These are phyloP conservation scores for Tricholoma matsutake DNA, from an alignment of 768 basidiomycete species.

Conservation along the genomic window DNA sequence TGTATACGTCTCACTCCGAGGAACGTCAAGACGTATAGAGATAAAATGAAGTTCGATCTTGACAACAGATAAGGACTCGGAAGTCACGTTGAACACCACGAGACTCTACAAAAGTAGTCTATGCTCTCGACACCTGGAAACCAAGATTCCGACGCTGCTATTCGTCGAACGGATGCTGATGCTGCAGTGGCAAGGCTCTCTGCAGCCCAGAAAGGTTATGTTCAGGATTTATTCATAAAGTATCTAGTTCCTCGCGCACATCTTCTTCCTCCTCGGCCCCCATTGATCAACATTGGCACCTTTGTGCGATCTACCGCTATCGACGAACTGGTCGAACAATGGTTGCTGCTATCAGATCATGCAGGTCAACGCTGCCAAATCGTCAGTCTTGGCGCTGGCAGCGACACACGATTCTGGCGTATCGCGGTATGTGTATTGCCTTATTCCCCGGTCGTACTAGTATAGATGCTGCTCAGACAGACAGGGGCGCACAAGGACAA, in stretches of 20 bases:
- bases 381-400: slow-evolving; percentile 93
- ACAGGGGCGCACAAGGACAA: slow-evolving; percentile 48
- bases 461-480: slow-evolving; percentile 37
- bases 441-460: not conserved
- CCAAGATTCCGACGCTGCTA: slow-evolving; percentile 53
- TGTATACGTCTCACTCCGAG: too few species aligned
- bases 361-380: slow-evolving; percentile 68
- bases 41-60: too few species aligned
- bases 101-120: not conserved
- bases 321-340: slow-evolving; percentile 69
- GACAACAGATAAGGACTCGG: too few species aligned
- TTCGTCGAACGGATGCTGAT: slow-evolving; percentile 79
- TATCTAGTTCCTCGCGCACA: slow-evolving; percentile 67
- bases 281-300: slow-evolving; percentile 94
- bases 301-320: slow-evolving; percentile 80
- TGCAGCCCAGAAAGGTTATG: slow-evolving; percentile 78
- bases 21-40: too few species aligned
- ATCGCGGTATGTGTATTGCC: slow-evolving; percentile 59
- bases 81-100: too few species aligned
- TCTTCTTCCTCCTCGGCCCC: slow-evolving; percentile 62
- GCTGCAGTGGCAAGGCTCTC: slow-evolving; percentile 83
- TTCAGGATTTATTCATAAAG: slow-evolving; percentile 71
- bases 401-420: slow-evolving; percentile 95
- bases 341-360: slow-evolving; percentile 46
- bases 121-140: slow-evolving; percentile 1